Percentiles rank a stretch among this genome's conserved stretches.
Conservation (phyloP, 2,329 filamentous ascomycete genomes). For the Pseudogymnoascus sp. region DNA sequence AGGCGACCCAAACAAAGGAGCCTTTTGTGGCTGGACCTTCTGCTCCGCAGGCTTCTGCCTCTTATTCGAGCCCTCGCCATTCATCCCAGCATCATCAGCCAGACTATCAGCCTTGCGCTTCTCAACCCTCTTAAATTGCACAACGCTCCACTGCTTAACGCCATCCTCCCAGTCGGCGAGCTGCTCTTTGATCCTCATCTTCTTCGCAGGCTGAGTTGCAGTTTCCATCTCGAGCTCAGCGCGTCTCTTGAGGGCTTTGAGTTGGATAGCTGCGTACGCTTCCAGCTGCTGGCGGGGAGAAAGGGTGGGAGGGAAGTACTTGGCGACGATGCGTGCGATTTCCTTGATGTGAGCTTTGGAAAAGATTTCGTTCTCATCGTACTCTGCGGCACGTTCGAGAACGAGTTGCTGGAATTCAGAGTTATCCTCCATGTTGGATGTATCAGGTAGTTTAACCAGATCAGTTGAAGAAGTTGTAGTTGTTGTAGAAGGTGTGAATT, state of each 20-base stretch:
- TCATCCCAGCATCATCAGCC: slow-evolving; percentile 17
- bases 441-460: not conserved
- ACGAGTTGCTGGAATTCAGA: not conserved
- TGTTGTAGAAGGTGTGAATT: not conserved
- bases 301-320: not conserved
- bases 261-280: not conserved
- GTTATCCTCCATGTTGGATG: not conserved
- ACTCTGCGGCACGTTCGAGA: not conserved
- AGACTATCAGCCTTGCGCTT: slow-evolving; percentile 19
- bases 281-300: not conserved
- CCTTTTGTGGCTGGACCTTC: not conserved
- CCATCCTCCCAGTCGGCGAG: not conserved
- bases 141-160: not conserved
- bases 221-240: not conserved
- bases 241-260: not conserved
- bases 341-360: not conserved
- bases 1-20: not conserved
- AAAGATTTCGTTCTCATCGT: not conserved
- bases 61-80: slow-evolving; percentile 20
- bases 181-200: not conserved
- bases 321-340: not conserved
- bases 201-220: not conserved
- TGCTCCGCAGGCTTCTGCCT: slow-evolving; percentile 13
- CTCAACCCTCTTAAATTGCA: not conserved
- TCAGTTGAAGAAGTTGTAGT: not conserved